Evolutionary conservation across 164 flowering plant species (phyloP).

Genomic region (Litsea cubeba): DNA sequence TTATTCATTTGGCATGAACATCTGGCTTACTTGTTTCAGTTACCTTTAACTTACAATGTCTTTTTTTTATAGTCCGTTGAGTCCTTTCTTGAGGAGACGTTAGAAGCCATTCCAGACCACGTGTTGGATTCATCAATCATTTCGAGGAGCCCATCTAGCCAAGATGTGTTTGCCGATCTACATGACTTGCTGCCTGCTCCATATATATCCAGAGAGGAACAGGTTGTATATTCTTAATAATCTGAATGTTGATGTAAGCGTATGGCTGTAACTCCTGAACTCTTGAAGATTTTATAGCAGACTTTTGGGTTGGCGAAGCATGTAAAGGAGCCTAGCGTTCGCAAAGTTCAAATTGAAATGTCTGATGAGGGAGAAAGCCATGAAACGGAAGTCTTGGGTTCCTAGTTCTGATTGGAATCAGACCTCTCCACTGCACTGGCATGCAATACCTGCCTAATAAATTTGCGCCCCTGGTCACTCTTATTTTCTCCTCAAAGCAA

Average conservation of each 20-base stretch:
- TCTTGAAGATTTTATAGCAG: neutral
- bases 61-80: constrained; percentile 56
- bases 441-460: too few relatives aligned
- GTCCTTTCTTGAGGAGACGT: constrained; percentile 72
- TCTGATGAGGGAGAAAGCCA: neutral
- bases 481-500: too few relatives aligned
- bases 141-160: constrained; percentile 23
- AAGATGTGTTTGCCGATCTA: constrained; percentile 49
- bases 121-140: constrained; percentile 71
- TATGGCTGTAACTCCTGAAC: neutral
- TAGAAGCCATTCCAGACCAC: constrained; percentile 68
- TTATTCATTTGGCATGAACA: neutral
- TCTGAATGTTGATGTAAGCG: neutral
- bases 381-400: too few relatives aligned
- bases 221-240: constrained; percentile 23
- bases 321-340: neutral
- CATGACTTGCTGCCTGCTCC: constrained; percentile 58
- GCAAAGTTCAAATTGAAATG: neutral
- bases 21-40: neutral
- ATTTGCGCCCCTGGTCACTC: too few relatives aligned
- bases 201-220: constrained; percentile 42
- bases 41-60: neutral
- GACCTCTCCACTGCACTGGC: too few relatives aligned
- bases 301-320: neutral
- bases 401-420: too few relatives aligned